Base-by-base conservation (phyloP, 108 stramenopile species). In the Conticribra weissflogii region DNA sequence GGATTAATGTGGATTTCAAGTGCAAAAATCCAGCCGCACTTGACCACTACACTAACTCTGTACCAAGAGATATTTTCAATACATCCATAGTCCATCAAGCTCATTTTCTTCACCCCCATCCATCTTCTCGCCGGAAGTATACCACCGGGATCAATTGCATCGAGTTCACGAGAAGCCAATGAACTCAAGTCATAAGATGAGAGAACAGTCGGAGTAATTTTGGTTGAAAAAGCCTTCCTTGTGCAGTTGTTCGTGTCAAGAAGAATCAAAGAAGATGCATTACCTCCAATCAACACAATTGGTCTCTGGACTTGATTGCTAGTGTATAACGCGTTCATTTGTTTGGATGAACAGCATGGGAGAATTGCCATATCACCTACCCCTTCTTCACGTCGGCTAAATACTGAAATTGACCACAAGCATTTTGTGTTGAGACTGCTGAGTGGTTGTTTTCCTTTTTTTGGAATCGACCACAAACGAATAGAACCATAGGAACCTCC, bases 151-250 rank as follows among this genome's bases (percentile, higher is more conserved):
- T 71, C 68, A 24, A 70, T 36, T 33, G 68, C 74, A 16, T 61
- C 21, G 14, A 72, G 44, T 52, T 79, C 71, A n/a, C 65, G 68
- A 30, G 54, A 61, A 36, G 59, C 58, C 30, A 66, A 27, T 17
- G 22, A 46, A 29, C 67, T 60, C 25, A 79, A 23, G 50, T 79
- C 70, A 70, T 70, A 79, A 12, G 68, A 68, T 14, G 68, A 45
- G 15, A 47, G 25, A 24, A 81, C 36, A 15, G 73, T 75, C 1
- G 79, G 79, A 18, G 79, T 81, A 31, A 62, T 27, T 12, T 61
- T 71, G 24, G 73, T 71, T 4, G 79, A 81, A 52, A 81, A 81
- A 5, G 79, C 73, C 61, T 81, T 81, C 27, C 74, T 52, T 19
- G 79, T 71, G 51, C 68, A 76, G 58, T 64, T 69, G 49, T 63